Percentiles rank a stretch among this genome's conserved stretches.
Evolutionary conservation across 495 filamentous ascomycete genomes (phyloP).

Genomic region (Neurospora sp.): DNA sequence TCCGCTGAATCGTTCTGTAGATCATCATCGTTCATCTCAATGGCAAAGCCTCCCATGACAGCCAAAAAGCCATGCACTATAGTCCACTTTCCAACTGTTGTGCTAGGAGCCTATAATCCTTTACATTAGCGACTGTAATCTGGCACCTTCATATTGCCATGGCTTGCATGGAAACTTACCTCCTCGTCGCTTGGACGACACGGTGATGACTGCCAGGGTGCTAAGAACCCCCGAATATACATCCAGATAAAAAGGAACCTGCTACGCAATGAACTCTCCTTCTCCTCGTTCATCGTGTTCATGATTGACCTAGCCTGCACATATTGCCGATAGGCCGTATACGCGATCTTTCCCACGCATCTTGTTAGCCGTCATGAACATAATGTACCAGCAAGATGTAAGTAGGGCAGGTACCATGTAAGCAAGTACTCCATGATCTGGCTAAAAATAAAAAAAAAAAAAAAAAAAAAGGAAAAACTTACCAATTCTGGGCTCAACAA

Average conservation of each 20-base stretch:
- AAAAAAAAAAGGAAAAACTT: neutral
- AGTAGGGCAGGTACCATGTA: too few species aligned
- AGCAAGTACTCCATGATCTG: too few species aligned
- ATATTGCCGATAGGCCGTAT: neutral
- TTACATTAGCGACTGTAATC: too few species aligned
- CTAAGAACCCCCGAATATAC: too few species aligned
- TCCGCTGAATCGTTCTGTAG: rapidly evolving
- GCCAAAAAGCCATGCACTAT: neutral
- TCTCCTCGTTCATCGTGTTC: neutral
- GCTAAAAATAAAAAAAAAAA: neutral
- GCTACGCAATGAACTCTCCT: too few species aligned
- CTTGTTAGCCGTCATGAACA: too few species aligned
- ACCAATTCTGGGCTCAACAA: neutral
- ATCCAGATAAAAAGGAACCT: too few species aligned
- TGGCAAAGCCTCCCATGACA: neutral
- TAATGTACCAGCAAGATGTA: too few species aligned
- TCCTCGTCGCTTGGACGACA: neutral
- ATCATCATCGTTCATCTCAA: neutral
- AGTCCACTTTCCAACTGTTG: too few species aligned
- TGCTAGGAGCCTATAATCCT: too few species aligned
- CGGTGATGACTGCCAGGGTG: too few species aligned
- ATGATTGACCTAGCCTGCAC: neutral
- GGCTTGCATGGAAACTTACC: neutral
- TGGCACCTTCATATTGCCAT: too few species aligned
- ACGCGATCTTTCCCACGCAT: neutral